Conservation (phyloP, 129 eudicot species). For the Chrysanthemum makinoi region DNA sequence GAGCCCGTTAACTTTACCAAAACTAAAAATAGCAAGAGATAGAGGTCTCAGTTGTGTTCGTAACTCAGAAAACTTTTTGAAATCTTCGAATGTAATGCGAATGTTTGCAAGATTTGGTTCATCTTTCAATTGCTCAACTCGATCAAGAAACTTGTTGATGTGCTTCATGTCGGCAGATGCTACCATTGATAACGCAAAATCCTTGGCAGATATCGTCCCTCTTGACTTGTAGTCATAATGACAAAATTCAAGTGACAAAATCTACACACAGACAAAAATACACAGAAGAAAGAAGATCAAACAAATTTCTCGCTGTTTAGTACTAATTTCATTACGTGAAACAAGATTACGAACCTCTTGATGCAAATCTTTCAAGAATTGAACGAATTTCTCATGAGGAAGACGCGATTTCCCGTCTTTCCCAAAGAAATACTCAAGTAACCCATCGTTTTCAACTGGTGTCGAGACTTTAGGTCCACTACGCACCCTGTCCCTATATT, state of each 20-base stretch:
- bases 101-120: slow-evolving; percentile 51
- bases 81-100: slow-evolving; percentile 68
- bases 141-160: slow-evolving; percentile 71
- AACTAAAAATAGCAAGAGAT: slow-evolving; percentile 78
- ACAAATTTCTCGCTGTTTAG: background rate
- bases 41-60: slow-evolving; percentile 59
- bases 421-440: slow-evolving; percentile 81
- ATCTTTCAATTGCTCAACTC: slow-evolving; percentile 47
- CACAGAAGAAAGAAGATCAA: background rate
- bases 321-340: background rate
- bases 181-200: slow-evolving; percentile 89
- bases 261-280: slow-evolving; percentile 35
- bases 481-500: slow-evolving; percentile 65
- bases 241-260: slow-evolving; percentile 69
- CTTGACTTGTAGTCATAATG: slow-evolving; percentile 76
- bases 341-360: slow-evolving; percentile 43
- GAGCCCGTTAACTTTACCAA: slow-evolving; percentile 72
- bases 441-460: slow-evolving; percentile 78
- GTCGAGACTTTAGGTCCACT: slow-evolving; percentile 62
- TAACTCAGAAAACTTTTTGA: slow-evolving; percentile 64
- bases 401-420: slow-evolving; percentile 72
- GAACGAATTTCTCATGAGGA: slow-evolving; percentile 57
- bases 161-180: slow-evolving; percentile 87
- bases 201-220: slow-evolving; percentile 85
- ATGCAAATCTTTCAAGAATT: slow-evolving; percentile 79